Evolutionary conservation across 495 filamentous ascomycete genomes (phyloP), one percentile per base, ranked within the genome.

Genomic region (Xylaria sp.): DNA sequence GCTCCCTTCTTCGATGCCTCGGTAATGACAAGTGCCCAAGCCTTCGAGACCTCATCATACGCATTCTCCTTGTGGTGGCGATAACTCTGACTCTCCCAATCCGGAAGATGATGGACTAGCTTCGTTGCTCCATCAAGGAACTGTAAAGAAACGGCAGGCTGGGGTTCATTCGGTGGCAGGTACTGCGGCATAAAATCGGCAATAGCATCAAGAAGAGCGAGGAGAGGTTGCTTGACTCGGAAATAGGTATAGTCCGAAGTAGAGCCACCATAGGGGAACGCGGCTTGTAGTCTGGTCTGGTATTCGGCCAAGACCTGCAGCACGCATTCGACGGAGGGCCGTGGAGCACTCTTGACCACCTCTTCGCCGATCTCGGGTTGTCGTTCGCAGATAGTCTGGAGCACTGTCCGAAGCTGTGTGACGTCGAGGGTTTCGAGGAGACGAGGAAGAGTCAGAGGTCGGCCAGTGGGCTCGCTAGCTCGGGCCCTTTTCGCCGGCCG

Each of bases 111-210:
- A 79, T 98, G 95, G 57, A 98, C 92, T 53, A 98, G 87, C 63
- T 95, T 90, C 17, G 95, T 99, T 21, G 91, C 96, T 29, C 89
- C 91, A 69, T 99, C 93, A 35, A 99, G 88, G 76, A 93, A 99
- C 69, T 88, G 90, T 71, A 99, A 81, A 7, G 94, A 97, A 14
- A 90, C 82, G 9, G 91, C 88, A 12, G 92, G 82, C 77, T 97
- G 95, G 5, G 89, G 80, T 80, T 99, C 96, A 73, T 93, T 90
- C 0, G 96, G 96, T 14, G 96, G 97, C 5, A 99, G 90, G 75
- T 96, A 99, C 78, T 97, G 94, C 12, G 94, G 94, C 4, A 93
- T 97, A 78, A 95, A 99, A 75, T 99, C 96, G 75, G 90, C 90
- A 66, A 99, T 85, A 57, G 96, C 93, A 70, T 98, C 94, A 63